These are phyloP conservation scores for Kuraishia hungarica DNA, from an alignment of 805 yeast genomes.

Conservation along the genomic window DNA sequence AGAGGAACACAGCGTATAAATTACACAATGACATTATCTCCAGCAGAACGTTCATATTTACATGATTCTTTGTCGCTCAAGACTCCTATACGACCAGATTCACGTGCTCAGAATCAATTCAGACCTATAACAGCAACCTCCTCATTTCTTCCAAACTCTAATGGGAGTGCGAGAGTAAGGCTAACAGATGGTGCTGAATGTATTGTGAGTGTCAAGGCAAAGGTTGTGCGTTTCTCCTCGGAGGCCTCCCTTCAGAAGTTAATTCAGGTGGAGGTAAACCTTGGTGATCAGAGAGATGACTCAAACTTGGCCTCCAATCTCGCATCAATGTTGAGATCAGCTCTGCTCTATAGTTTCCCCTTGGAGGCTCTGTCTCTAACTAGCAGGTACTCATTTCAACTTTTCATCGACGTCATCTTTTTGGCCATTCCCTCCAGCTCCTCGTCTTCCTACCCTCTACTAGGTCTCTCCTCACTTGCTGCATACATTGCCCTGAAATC, in stretches of 20 bases:
- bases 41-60: slow-evolving; percentile 69
- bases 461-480: slow-evolving; percentile 68
- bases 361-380: slow-evolving; percentile 49
- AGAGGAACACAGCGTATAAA: neutral
- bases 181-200: slow-evolving; percentile 90
- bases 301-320: slow-evolving; percentile 59
- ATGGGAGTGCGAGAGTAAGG: slow-evolving; percentile 86
- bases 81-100: slow-evolving; percentile 79
- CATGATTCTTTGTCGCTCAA: slow-evolving; percentile 55
- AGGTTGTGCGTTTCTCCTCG: slow-evolving; percentile 40
- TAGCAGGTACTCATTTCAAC: slow-evolving; percentile 63
- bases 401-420: slow-evolving; percentile 74
- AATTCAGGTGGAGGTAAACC: slow-evolving; percentile 70
- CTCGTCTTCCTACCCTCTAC: slow-evolving; percentile 23
- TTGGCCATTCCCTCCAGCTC: slow-evolving; percentile 44
- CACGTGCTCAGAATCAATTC: slow-evolving; percentile 65
- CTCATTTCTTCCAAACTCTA: slow-evolving; percentile 75
- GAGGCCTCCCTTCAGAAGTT: slow-evolving; percentile 31
- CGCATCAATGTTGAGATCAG: slow-evolving; percentile 49
- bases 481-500: slow-evolving; percentile 74
- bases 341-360: slow-evolving; percentile 47
- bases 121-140: slow-evolving; percentile 81
- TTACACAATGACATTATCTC: slow-evolving; percentile 47
- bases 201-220: slow-evolving; percentile 82
- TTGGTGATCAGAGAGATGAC: slow-evolving; percentile 76